Base-by-base conservation (phyloP, 129 eudicot species). In the Logfia minima region DNA sequence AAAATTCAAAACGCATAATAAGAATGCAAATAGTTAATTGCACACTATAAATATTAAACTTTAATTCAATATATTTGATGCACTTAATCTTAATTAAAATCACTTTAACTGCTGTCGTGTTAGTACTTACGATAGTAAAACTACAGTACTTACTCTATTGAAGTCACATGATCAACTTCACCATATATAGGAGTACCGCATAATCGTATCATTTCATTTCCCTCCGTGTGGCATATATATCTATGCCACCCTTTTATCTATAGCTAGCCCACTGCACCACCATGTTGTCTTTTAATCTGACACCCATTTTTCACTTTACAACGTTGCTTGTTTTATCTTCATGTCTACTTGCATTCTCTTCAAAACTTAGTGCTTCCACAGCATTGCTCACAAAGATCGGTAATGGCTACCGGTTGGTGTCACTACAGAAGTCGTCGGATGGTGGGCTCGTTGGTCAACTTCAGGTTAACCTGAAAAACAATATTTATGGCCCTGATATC, bases 381-480 rank as follows among this genome's bases (percentile, higher is more conserved):
- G 70, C 60, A 18, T n/a, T 7, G 21, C 78, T 79, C 83, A 70
- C 86, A 55, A 91, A 92, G 74, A 87, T 94, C 24, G 99, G 99
- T 14, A 80, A 89, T 55, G 99, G 99, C 81, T 94, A 94, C 89
- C 84, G 85, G 37, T 75, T 91, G 34, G 81, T 89, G 60, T 91
- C 97, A 70, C 82, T 94, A 45, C 87, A 86, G 56, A 88, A 89
- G 53, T 84, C 90, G 19, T 71, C 92, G 5, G 91, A 91, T 66
- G 97, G 99, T 23, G 94, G 97, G 28, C 85, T 94, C 67, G 71
- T 94, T 8, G 99, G 92, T 70, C 88, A 75, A 32, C 92, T 91
- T 64, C 84, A 89, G 74, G 87, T 91, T 67, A 91, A 94, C 78
- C 77, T 83, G 82, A 86, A 86, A 55, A 94, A 88, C 87, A 83